Evolutionary conservation across 306 rosid species (phyloP).

Genomic region (Medicago arabica): DNA sequence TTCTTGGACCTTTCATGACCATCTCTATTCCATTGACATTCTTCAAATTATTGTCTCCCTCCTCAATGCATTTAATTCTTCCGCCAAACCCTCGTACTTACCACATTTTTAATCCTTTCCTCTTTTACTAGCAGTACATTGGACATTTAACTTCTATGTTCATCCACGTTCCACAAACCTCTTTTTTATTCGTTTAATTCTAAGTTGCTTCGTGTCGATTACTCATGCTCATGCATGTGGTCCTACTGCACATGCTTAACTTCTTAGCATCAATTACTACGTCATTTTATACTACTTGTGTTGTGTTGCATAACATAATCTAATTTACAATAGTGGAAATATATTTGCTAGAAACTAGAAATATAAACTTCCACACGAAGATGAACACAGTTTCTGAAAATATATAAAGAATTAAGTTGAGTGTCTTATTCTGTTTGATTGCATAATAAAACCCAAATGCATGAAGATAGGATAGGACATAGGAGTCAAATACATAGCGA

Average conservation of each 20-base stretch:
- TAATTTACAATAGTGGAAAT: no score
- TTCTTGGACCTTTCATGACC: conserved; percentile 34
- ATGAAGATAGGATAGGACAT: not conserved
- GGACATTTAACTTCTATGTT: not conserved
- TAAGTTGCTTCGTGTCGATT: not conserved
- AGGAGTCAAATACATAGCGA: conserved; percentile 32
- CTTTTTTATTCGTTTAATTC: not conserved
- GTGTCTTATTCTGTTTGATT: conserved; percentile 46
- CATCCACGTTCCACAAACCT: conserved; percentile 21
- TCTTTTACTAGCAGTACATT: not conserved
- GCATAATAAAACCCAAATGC: conserved; percentile 8
- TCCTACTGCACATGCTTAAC: conserved; percentile 7
- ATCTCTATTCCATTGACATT: conserved; percentile 44
- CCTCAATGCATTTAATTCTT: conserved; percentile 11
- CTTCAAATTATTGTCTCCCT: conserved; percentile 15
- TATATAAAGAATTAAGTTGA: conserved; percentile 13
- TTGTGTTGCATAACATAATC: no score
- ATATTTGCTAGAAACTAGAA: conserved; percentile 6
- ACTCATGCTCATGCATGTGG: not conserved
- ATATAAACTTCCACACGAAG: conserved; percentile 11
- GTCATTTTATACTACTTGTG: no score
- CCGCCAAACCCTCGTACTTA: not conserved
- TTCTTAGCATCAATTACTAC: not conserved
- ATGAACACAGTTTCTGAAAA: not conserved
- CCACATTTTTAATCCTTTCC: not conserved